Conservation (phyloP, 1,284 basidiomycete genomes). For the Sporisorium reilianum region DNA sequence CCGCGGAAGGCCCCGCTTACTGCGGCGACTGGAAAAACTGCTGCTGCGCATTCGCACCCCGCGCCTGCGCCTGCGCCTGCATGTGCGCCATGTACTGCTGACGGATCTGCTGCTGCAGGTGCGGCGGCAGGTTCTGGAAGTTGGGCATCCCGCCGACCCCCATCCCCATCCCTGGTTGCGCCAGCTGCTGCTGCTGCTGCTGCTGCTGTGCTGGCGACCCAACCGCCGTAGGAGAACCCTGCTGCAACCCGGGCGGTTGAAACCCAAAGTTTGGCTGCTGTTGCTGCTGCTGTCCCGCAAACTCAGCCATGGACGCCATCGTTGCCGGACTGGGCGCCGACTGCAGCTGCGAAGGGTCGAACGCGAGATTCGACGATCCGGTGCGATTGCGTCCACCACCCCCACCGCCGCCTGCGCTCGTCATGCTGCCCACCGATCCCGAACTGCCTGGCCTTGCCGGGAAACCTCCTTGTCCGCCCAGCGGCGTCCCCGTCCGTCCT, state of each 20-base stretch:
- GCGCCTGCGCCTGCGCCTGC: constrained; percentile 35
- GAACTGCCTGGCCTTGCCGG: constrained; percentile 40
- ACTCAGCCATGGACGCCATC: constrained; percentile 21
- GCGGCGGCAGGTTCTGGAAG: constrained; percentile 46
- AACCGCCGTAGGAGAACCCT: constrained; percentile 17
- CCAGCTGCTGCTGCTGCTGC: constrained; percentile 22
- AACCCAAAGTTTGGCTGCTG: constrained; percentile 28
- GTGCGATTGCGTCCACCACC: constrained; percentile 21
- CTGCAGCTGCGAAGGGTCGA: constrained; percentile 45
- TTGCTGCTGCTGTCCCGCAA: constrained; percentile 26
- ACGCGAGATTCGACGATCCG: constrained; percentile 26
- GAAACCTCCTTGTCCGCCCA: constrained; percentile 16
- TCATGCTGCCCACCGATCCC: constrained; percentile 42
- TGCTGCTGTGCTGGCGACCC: constrained; percentile 23
- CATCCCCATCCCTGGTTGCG: constrained; percentile 15
- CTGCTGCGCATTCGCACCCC: constrained; percentile 21
- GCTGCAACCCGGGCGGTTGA: constrained; percentile 28
- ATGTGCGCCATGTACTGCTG: constrained; percentile 52
- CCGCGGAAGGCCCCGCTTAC: too few relatives aligned
- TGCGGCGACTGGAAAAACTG: constrained; percentile 38
- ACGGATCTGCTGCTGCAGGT: constrained; percentile 49
- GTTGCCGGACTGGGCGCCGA: constrained; percentile 28
- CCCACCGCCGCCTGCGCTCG: constrained; percentile 20
- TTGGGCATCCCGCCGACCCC: constrained; percentile 33
- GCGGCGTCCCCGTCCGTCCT: constrained; percentile 26